Conservation (phyloP, 2,329 filamentous ascomycete species). For the Diaporthe sp. region DNA sequence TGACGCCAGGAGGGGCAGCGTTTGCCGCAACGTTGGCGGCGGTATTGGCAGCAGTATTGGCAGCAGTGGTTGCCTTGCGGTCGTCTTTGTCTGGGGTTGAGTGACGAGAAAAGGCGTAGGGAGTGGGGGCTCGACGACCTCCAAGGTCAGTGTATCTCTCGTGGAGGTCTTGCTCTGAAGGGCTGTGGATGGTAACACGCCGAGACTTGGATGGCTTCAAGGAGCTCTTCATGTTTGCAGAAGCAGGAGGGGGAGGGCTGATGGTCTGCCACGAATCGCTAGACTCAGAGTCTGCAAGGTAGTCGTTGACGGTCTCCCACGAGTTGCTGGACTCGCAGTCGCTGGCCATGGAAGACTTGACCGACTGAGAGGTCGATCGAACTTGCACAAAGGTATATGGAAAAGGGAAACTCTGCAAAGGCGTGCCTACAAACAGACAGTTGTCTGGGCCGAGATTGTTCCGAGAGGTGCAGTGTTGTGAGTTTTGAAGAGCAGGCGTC, state of each 20-base stretch:
- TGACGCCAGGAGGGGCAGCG: constrained; percentile 6
- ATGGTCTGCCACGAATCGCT: constrained; percentile 27
- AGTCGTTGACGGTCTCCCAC: constrained; percentile 8
- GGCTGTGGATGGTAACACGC: constrained; percentile 30
- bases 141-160: not conserved
- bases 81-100: not conserved
- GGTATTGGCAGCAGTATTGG: not conserved
- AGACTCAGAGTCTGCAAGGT: constrained; percentile 28
- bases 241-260: not conserved
- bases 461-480: not conserved
- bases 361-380: not conserved
- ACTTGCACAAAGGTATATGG: not conserved
- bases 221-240: not conserved
- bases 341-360: constrained; percentile 31
- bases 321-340: constrained; percentile 28
- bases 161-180: constrained; percentile 35
- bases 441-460: not conserved
- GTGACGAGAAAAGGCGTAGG: constrained; percentile 6
- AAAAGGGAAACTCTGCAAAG: not conserved
- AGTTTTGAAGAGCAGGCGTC: not conserved
- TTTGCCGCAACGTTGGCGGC: not conserved
- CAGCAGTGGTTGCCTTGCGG: not conserved
- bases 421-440: not conserved
- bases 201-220: constrained; percentile 11
- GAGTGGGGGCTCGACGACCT: constrained; percentile 10